phyloP scores from a whole-genome alignment of 192 early-diverging fungal species.

The Podila clonocystis region DNA sequence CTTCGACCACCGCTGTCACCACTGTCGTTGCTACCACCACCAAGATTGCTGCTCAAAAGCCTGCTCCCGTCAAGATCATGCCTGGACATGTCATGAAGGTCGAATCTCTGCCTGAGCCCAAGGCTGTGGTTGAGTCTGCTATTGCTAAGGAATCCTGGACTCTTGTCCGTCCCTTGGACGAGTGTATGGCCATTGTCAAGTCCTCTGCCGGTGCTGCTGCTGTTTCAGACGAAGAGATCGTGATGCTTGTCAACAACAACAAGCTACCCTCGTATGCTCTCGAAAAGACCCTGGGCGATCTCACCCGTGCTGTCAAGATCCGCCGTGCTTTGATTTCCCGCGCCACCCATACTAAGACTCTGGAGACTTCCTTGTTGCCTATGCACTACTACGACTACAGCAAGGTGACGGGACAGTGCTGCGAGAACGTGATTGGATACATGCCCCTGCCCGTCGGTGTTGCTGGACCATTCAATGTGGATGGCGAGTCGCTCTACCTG shows the following conservation, averaged over 20 bases:
- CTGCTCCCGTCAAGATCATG: conserved; percentile 21
- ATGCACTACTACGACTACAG: conserved; percentile 89
- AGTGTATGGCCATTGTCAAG: conserved; percentile 55
- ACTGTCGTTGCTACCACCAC: conserved; percentile 41
- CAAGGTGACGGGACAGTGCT: conserved; percentile 91
- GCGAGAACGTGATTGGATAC: conserved; percentile 96
- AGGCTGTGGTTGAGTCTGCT: conserved; percentile 23
- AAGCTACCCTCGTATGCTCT: conserved; percentile 87
- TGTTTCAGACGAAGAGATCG: conserved; percentile 81
- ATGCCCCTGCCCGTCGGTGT: conserved; percentile 93
- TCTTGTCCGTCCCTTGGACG: conserved; percentile 53
- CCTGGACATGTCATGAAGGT: conserved; percentile 37
- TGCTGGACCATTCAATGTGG: conserved; percentile 87
- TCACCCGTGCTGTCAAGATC: conserved; percentile 86
- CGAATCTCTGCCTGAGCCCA: conserved; percentile 33
- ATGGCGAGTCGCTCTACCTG: conserved; percentile 83
- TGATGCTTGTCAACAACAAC: conserved; percentile 73
- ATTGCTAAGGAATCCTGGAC: conserved; percentile 21
- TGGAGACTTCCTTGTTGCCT: conserved; percentile 77
- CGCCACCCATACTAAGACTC: conserved; percentile 67
- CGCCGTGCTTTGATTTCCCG: conserved; percentile 82
- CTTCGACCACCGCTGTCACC: conserved; percentile 36
- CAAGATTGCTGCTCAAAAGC: conserved; percentile 40
- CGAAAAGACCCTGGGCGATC: conserved; percentile 83
- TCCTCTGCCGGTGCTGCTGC: conserved; percentile 51